Evolutionary conservation across 345 rosid genomes (phyloP), one percentile per base, ranked within the genome.

Genomic region (Streptanthus diversifolius): DNA sequence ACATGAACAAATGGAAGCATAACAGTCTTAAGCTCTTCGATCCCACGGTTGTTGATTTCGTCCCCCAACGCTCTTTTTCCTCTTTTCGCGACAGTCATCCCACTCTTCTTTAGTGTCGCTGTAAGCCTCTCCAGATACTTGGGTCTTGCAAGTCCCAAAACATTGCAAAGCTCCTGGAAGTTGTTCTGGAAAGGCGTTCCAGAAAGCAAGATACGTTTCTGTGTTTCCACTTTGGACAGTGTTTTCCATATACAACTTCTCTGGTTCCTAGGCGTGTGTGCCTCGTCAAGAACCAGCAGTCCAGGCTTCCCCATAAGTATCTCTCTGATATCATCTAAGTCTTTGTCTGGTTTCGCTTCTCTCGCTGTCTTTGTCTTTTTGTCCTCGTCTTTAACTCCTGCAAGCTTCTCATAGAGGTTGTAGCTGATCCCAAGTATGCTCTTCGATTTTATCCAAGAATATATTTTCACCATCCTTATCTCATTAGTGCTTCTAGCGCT

Each of bases 171-270:
- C 83, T 91, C 96, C 24, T 71, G 81, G 61, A 89, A 89, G 68
- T 87, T 91, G 59, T 91, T 91, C 82, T 91, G 97, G 63, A 91
- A 91, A 3, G 97, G 96, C 5, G 97, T 91, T 44, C 97, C 97
- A 0, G 97, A 89, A 12, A 91, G 89, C 61, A 89, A 83, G 51
- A 91, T 82, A 0, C 89, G 82, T 78, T 77, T 89, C 68, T 80
- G 78, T 1, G 96, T 87, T 53, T 76, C 77, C 9, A 89, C 66
- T 27, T 79, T 83, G 1, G 85, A 76, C 27, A 87, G 62, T 53
- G 87, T 84, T 61, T 84, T 83, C 88, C 90, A 91, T 48, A 91
- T 79, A 13, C 59, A 70, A 27, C 88, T 85, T 9, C 72, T 68
- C n/a, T 79, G 79, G 67, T 89, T 91, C 9, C 96, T 77, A 9